Evolutionary conservation across 2,329 filamentous ascomycete genomes (phyloP).

Genomic region (Tolypocladium ovalisporum): DNA sequence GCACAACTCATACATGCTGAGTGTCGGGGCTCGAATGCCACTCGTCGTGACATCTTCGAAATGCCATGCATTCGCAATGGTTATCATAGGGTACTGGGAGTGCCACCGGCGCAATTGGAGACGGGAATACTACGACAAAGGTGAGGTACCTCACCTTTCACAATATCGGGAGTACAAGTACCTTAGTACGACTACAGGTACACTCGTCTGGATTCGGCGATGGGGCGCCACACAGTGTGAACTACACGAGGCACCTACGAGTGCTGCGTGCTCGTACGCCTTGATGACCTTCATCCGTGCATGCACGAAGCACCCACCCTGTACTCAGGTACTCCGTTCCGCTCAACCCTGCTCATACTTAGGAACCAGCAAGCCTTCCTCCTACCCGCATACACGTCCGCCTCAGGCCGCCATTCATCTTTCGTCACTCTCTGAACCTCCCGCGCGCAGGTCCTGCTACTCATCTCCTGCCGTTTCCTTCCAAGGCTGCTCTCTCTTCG

Average conservation of each 20-base stretch:
- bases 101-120: neutral
- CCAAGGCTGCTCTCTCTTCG: neutral
- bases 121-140: neutral
- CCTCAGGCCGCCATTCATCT: too few species aligned
- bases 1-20: neutral
- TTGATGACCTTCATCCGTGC: too few species aligned
- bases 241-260: neutral
- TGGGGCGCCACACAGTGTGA: neutral
- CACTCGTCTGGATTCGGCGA: neutral
- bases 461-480: neutral
- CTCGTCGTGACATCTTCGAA: neutral
- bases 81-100: neutral
- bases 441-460: neutral
- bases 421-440: too few species aligned
- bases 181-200: too few species aligned
- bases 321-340: too few species aligned
- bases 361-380: too few species aligned
- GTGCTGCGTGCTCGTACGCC: too few species aligned
- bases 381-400: too few species aligned
- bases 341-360: too few species aligned
- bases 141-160: neutral
- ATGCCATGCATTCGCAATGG: neutral
- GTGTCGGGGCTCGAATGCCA: neutral
- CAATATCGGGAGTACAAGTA: too few species aligned
- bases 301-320: too few species aligned